Conservation (phyloP, 208 protist species). For the Spironucleus salmonicida region DNA sequence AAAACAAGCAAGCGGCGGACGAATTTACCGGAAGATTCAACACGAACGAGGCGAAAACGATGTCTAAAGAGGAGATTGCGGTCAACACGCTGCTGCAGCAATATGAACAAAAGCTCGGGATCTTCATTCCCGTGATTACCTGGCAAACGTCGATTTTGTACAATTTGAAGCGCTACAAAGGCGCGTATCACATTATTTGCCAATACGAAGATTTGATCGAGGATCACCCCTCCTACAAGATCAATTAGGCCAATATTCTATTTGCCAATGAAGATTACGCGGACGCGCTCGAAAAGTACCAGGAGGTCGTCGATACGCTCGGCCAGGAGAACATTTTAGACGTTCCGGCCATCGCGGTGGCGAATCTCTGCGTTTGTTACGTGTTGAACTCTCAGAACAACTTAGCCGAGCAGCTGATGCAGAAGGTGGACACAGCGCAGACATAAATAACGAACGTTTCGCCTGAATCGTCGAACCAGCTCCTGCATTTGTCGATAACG, state of each 20-base stretch:
- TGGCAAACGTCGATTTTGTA: conserved; percentile 18
- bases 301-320: not conserved
- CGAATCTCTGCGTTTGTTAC: not conserved
- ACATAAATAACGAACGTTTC: not conserved
- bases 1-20: not conserved
- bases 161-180: not conserved
- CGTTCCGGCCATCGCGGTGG: conserved; percentile 15
- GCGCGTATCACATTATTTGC: not conserved
- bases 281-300: conserved; percentile 5
- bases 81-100: conserved; percentile 9
- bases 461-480: not conserved
- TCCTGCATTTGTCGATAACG: not conserved
- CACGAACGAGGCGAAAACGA: not conserved
- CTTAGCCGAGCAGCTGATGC: conserved; percentile 13
- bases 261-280: conserved; percentile 16
- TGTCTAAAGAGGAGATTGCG: conserved; percentile 5
- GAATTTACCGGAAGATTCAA: not conserved
- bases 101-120: conserved; percentile 12
- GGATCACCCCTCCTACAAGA: not conserved
- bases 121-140: conserved; percentile 9
- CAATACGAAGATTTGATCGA: conserved; percentile 4
- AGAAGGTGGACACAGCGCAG: not conserved
- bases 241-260: conserved; percentile 14
- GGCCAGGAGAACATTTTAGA: not conserved
- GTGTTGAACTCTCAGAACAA: conserved; percentile 9